A percentile compares a stretch with the other conserved stretches of the same genome.
These are phyloP conservation scores for Alloteropsis semialata DNA, from an alignment of 176 grass and related monocot genomes.

Conservation along the genomic window DNA sequence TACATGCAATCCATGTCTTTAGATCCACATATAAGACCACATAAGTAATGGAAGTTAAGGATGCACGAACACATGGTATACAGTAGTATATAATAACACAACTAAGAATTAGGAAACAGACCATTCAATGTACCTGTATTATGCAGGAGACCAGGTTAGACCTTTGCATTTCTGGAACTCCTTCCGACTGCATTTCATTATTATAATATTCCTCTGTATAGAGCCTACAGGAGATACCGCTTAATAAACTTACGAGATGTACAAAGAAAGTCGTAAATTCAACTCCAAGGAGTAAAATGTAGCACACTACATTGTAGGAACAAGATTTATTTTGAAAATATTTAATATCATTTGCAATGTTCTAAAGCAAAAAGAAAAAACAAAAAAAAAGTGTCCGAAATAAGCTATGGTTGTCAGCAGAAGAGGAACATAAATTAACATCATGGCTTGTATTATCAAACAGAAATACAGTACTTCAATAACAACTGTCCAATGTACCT, in stretches of 20 bases:
- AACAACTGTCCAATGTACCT: slow-evolving; percentile 42
- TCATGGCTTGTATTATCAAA: not conserved
- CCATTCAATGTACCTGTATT: slow-evolving; percentile 66
- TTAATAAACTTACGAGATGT: slow-evolving; percentile 19
- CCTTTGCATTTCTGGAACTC: slow-evolving; percentile 95
- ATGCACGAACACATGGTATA: not conserved
- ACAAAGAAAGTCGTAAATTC: not conserved
- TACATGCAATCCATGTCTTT: not conserved
- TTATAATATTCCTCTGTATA: slow-evolving; percentile 97
- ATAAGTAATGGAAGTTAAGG: slow-evolving; percentile 4
- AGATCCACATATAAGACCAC: slow-evolving; percentile 3
- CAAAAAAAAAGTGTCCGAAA: not conserved
- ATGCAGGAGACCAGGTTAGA: slow-evolving; percentile 92
- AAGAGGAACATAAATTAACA: not conserved
- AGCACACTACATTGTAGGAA: not conserved
- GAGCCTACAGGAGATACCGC: slow-evolving; percentile 54
- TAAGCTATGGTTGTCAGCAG: not conserved
- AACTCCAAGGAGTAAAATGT: not conserved
- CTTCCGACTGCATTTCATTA: slow-evolving; percentile 86
- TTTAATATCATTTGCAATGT: not conserved
- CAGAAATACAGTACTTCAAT: not conserved
- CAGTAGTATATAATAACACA: not conserved
- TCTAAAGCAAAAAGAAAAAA: too few relatives aligned
- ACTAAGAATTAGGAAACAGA: slow-evolving; percentile 15
- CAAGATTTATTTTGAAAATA: not conserved